Conservation (phyloP, 495 filamentous ascomycete species). For the Tuber aestivum region DNA sequence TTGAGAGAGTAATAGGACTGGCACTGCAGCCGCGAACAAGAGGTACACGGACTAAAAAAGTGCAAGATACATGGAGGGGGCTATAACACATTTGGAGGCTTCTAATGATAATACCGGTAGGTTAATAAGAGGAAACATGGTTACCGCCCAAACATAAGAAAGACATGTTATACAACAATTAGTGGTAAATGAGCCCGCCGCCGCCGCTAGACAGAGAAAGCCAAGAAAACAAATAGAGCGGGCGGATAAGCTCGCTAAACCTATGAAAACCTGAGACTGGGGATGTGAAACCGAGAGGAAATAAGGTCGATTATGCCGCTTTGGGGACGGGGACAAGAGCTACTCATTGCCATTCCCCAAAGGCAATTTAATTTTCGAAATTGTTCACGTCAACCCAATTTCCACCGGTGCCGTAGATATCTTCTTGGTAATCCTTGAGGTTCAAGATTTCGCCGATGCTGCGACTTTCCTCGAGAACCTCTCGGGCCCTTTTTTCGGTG, state of each 20-base stretch:
- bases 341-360: not conserved
- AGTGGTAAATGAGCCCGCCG: not conserved
- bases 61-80: not conserved
- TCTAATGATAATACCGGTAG: not conserved
- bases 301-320: not conserved
- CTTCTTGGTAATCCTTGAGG: slow-evolving; percentile 57
- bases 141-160: not conserved
- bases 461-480: slow-evolving; percentile 66
- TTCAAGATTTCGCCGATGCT: slow-evolving; percentile 73
- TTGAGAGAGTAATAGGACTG: not conserved
- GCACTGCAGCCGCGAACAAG: not conserved
- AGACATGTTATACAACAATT: not conserved
- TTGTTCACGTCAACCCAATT: not conserved
- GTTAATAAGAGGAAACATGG: not conserved
- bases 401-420: slow-evolving; percentile 46
- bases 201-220: not conserved
- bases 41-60: not conserved
- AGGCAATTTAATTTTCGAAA: not conserved
- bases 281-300: not conserved
- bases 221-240: not conserved
- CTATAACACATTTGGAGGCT: not conserved
- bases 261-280: not conserved
- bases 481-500: slow-evolving; percentile 57
- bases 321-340: not conserved
- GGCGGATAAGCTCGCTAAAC: not conserved